Evolutionary conservation across 768 basidiomycete genomes (phyloP).

Genomic region (Lentinula boryana): DNA sequence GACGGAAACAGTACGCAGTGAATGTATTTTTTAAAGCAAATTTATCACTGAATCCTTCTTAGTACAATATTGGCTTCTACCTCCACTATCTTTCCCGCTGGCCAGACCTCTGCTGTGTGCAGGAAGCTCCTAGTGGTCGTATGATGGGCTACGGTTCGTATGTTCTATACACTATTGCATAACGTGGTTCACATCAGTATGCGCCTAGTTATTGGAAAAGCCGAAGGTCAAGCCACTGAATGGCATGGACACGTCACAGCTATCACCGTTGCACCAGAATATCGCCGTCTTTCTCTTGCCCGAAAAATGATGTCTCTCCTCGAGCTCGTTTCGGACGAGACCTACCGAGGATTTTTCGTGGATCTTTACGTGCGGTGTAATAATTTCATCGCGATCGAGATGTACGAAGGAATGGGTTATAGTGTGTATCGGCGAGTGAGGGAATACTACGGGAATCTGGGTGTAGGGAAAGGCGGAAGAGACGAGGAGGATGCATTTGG

Average conservation of each 20-base stretch:
- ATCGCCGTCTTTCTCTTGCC: conserved; percentile 83
- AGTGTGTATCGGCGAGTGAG: conserved; percentile 87
- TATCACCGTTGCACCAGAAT: conserved; percentile 89
- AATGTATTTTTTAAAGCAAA: neutral
- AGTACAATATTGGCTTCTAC: conserved; percentile 91
- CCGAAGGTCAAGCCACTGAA: conserved; percentile 69
- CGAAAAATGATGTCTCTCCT: conserved; percentile 82
- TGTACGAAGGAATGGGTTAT: conserved; percentile 94
- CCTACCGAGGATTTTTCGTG: conserved; percentile 84
- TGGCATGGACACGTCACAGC: conserved; percentile 97
- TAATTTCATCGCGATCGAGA: conserved; percentile 75
- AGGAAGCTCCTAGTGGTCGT: conserved; percentile 73
- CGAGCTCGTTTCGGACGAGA: conserved; percentile 77
- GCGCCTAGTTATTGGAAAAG: conserved; percentile 82
- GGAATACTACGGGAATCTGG: conserved; percentile 84
- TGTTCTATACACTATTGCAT: neutral
- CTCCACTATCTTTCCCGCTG: conserved; percentile 83
- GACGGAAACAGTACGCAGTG: conserved; percentile 83
- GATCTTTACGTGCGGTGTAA: conserved; percentile 94
- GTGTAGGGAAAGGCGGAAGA: conserved; percentile 66
- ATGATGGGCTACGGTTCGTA: conserved; percentile 91
- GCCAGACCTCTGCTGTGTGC: conserved; percentile 86
- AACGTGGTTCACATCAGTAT: neutral
- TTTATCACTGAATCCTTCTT: neutral
- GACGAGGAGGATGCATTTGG: conserved; percentile 92